Percentiles rank a stretch among this genome's conserved stretches.
phyloP scores from a whole-genome alignment of 2,329 filamentous ascomycete species.

The Colletotrichum sidae region DNA sequence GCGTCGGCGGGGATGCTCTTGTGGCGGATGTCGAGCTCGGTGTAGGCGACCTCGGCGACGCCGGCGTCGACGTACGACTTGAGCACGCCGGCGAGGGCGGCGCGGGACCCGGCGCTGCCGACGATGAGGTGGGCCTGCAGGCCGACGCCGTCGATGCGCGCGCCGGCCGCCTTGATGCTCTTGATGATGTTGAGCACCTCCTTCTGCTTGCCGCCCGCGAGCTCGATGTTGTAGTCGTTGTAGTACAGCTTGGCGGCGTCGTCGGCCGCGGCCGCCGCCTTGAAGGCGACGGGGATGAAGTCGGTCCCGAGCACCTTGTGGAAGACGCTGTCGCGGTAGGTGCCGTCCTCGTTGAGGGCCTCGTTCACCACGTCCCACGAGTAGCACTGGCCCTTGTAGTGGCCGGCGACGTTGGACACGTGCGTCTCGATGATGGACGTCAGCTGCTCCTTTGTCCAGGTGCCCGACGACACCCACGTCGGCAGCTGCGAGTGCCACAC shows the following conservation, averaged over 20 bases:
- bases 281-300: slow-evolving; percentile 60
- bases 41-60: slow-evolving; percentile 59
- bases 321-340: slow-evolving; percentile 52
- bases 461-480: slow-evolving; percentile 52
- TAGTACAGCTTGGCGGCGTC: slow-evolving; percentile 54
- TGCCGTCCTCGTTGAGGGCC: slow-evolving; percentile 56
- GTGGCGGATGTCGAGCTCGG: slow-evolving; percentile 63
- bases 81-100: slow-evolving; percentile 57
- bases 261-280: slow-evolving; percentile 54
- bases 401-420: slow-evolving; percentile 57
- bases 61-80: slow-evolving; percentile 61
- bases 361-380: slow-evolving; percentile 67
- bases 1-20: slow-evolving; percentile 54
- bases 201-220: slow-evolving; percentile 63
- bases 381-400: slow-evolving; percentile 60
- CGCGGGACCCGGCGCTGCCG: slow-evolving; percentile 54
- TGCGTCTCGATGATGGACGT: slow-evolving; percentile 60
- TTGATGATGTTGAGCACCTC: slow-evolving; percentile 50
- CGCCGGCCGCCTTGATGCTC: slow-evolving; percentile 49
- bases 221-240: slow-evolving; percentile 62
- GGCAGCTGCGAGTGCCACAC: slow-evolving; percentile 58
- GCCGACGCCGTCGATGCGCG: slow-evolving; percentile 65
- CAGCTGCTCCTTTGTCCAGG: slow-evolving; percentile 52
- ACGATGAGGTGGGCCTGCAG: slow-evolving; percentile 63
- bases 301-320: slow-evolving; percentile 55